Evolutionary conservation across 2,329 filamentous ascomycete species (phyloP), one percentile per base, ranked within the genome.

Genomic region (Aspergillus piperis): DNA sequence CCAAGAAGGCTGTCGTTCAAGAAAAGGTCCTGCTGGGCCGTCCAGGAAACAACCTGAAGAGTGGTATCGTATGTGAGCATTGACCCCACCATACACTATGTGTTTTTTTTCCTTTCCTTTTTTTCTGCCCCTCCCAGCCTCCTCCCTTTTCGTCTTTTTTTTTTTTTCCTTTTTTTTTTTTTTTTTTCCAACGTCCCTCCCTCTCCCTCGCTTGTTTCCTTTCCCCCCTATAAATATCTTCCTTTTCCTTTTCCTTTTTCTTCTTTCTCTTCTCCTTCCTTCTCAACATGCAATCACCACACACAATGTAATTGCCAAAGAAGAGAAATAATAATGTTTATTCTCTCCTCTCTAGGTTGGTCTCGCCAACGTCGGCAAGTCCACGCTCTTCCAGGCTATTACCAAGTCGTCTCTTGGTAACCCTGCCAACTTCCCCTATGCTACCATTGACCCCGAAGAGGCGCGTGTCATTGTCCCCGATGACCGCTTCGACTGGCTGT

Each of bases 361-460:
- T 82, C 88, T 99, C 74, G 95, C 95, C 80, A 99, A 99, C 80
- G 96, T 99, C 71, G 95, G 95, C 80, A 99, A 99, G 84, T 99
- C 95, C 68, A 99, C 96, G 36, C 88, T 99, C 73, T 99, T 99
- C 87, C 96, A 99, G 84, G 92, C 95, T 76, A 97, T 99, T 81
- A 99, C 95, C 77, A 98, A 97, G 85, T 96, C 90, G 80, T 88
- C 88, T 68, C 89, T 99, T 73, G 95, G 96, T 82, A 99, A 98
- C 83, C 96, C 96, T 72, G 95, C 95, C 83, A 99, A 99, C 83
- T 99, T 98, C 78, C 95, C 95, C 58, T 99, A 96, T 84, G 95
- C 95, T 75, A 99, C 95, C 73, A 99, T 99, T 80, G 93, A 99
- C 70, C 95, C 95, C 51, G 96, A 99, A 83, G 95, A 99, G 83